Evolutionary conservation across 345 rosid genomes (phyloP).

Genomic region (Draba incana): DNA sequence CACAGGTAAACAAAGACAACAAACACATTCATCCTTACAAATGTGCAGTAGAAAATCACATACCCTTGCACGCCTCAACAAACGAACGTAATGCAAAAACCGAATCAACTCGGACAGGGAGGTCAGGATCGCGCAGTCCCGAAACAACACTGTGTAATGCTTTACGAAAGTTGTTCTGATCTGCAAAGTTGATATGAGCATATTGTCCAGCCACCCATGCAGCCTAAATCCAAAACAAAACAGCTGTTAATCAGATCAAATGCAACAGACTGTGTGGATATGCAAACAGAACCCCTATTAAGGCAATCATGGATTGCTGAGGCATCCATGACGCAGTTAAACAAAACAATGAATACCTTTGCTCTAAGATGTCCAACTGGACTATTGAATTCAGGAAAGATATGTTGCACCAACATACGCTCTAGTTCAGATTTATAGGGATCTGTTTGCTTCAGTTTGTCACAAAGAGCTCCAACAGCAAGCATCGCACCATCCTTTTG

Average conservation of each 20-base stretch:
- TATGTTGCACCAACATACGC: constrained; percentile 88
- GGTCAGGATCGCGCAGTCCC: constrained; percentile 88
- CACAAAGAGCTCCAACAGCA: constrained; percentile 98
- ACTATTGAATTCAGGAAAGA: constrained; percentile 85
- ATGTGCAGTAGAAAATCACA: constrained; percentile 19
- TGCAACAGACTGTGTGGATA: constrained; percentile 13
- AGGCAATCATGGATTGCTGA: constrained; percentile 9
- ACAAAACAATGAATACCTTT: constrained; percentile 54
- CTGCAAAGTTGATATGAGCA: constrained; percentile 75
- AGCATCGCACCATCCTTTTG: constrained; percentile 99
- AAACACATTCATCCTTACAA: constrained; percentile 24
- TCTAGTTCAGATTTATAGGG: constrained; percentile 92
- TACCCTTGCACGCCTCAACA: constrained; percentile 92
- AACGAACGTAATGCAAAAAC: constrained; percentile 92
- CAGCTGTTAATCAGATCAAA: constrained; percentile 14
- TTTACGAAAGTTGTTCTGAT: constrained; percentile 77
- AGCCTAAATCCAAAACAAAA: constrained; percentile 51
- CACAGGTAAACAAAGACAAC: constrained; percentile 20
- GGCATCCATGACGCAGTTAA: constrained; percentile 25
- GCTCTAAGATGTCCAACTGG: constrained; percentile 95
- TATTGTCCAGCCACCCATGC: constrained; percentile 98
- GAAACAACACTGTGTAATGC: constrained; percentile 84
- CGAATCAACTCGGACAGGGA: constrained; percentile 96
- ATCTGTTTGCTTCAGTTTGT: constrained; percentile 90
- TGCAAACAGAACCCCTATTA: constrained; percentile 9